These are phyloP conservation scores for Colletotrichum sp. DNA, from an alignment of 2,329 filamentous ascomycete species.

Conservation along the genomic window DNA sequence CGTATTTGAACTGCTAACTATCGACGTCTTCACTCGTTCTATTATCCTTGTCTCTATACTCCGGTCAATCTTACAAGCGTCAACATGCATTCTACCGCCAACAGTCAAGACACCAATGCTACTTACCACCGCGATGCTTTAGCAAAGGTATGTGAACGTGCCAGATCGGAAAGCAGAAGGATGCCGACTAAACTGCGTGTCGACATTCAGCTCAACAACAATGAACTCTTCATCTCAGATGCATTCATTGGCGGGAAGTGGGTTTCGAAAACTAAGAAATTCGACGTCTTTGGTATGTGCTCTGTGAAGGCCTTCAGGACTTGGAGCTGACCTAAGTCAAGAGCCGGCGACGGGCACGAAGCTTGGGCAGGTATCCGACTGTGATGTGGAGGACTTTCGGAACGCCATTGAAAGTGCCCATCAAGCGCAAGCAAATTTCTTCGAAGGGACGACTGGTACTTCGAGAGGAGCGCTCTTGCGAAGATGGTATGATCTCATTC, in stretches of 20 bases:
- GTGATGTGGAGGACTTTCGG: constrained; percentile 27
- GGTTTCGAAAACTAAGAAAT: background rate
- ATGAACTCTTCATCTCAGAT: background rate
- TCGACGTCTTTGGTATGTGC: background rate
- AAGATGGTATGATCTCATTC: constrained; percentile 40
- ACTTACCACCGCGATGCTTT: background rate
- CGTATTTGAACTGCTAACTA: background rate
- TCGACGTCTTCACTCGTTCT: background rate
- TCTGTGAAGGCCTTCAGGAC: background rate
- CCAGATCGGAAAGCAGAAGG: background rate
- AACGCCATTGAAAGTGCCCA: constrained; percentile 41
- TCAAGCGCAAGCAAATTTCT: constrained; percentile 38
- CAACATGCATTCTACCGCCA: background rate
- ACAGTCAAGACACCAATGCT: background rate
- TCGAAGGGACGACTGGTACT: constrained; percentile 40
- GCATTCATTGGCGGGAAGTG: background rate
- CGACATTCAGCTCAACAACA: background rate
- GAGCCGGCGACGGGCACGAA: constrained; percentile 55
- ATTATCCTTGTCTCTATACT: background rate
- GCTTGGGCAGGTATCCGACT: constrained; percentile 56
- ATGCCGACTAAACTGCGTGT: background rate
- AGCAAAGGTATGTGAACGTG: background rate
- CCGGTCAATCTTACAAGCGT: background rate
- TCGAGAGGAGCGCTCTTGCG: constrained; percentile 36
- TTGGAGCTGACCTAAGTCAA: background rate